A percentile compares a stretch with the other conserved stretches of the same genome.
These are phyloP conservation scores for Talaromyces proteolyticus DNA, from an alignment of 495 filamentous ascomycete genomes.

Conservation along the genomic window DNA sequence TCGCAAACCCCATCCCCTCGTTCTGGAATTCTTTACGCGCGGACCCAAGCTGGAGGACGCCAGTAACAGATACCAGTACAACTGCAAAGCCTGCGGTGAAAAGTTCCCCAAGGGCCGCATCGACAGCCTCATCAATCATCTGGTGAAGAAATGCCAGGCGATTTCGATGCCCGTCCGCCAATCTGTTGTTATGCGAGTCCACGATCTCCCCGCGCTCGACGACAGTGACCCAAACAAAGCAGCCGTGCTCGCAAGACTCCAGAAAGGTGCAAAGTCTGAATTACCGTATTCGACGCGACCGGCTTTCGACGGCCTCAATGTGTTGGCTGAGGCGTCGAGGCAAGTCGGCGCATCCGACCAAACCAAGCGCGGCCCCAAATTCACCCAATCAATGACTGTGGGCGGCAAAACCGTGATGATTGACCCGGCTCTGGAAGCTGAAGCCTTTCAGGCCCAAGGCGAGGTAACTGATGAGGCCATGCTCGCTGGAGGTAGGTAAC, in stretches of 20 bases:
- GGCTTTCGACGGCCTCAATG: slow-evolving; percentile 69
- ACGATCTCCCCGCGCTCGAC: slow-evolving; percentile 38
- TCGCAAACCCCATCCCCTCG: slow-evolving; percentile 73
- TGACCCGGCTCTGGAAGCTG: slow-evolving; percentile 40
- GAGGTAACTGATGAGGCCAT: slow-evolving; percentile 2
- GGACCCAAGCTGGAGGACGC: slow-evolving; percentile 76
- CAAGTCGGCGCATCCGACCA: slow-evolving; percentile 52
- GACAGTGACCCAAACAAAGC: slow-evolving; percentile 32
- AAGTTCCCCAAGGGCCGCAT: slow-evolving; percentile 79
- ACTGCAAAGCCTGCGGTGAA: slow-evolving; percentile 80
- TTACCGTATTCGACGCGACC: slow-evolving; percentile 39
- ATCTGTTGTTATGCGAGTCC: slow-evolving; percentile 55
- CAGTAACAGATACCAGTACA: slow-evolving; percentile 83
- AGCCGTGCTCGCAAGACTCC: slow-evolving; percentile 25
- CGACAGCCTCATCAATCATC: slow-evolving; percentile 70
- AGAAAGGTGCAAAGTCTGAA: slow-evolving; percentile 32
- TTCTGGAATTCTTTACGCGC: slow-evolving; percentile 77
- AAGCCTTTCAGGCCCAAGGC: slow-evolving; percentile 25
- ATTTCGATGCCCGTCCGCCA: slow-evolving; percentile 61
- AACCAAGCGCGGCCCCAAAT: slow-evolving; percentile 33
- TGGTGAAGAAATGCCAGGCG: slow-evolving; percentile 76
- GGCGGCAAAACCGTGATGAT: slow-evolving; percentile 43
- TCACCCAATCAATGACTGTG: slow-evolving; percentile 40
- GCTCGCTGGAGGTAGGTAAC: slow-evolving; percentile 3
- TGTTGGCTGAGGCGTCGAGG: slow-evolving; percentile 76